phyloP scores from a whole-genome alignment of 805 yeast genomes.

The Kodamaea hsintzibuensis region DNA sequence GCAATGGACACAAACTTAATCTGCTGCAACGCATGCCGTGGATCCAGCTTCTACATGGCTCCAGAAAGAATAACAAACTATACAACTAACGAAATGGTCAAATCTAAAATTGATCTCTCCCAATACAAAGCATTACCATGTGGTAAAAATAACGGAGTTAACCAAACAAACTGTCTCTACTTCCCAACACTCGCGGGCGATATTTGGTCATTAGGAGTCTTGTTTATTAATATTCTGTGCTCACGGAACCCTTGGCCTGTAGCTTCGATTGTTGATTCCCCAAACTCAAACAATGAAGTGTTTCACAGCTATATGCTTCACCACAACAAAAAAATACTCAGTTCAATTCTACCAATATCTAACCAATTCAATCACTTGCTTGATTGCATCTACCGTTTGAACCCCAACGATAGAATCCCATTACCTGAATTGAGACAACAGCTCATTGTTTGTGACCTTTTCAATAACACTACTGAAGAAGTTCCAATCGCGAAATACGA shows the following conservation, averaged over 20 bases:
- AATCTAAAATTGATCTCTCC: slow-evolving; percentile 30
- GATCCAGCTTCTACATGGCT: slow-evolving; percentile 89
- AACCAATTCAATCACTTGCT: slow-evolving; percentile 57
- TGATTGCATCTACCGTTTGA: slow-evolving; percentile 41
- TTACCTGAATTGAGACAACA: slow-evolving; percentile 42
- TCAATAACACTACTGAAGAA: slow-evolving; percentile 18
- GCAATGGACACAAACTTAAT: slow-evolving; percentile 62
- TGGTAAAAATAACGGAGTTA: slow-evolving; percentile 14
- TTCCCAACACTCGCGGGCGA: slow-evolving; percentile 79
- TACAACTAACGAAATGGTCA: slow-evolving; percentile 29
- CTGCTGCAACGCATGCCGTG: slow-evolving; percentile 76
- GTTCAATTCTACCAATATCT: slow-evolving; percentile 73
- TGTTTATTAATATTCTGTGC: slow-evolving; percentile 76
- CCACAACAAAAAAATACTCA: slow-evolving; percentile 47
- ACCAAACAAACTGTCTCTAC: slow-evolving; percentile 29
- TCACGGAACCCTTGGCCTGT: slow-evolving; percentile 90
- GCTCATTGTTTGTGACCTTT: slow-evolving; percentile 35
- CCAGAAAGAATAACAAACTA: slow-evolving; percentile 73
- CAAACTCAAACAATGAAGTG: slow-evolving; percentile 41
- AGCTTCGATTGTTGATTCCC: slow-evolving; percentile 58
- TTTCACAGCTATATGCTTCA: slow-evolving; percentile 63
- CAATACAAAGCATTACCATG: slow-evolving; percentile 21
- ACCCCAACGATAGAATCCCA: slow-evolving; percentile 50
- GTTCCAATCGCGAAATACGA: neutral
- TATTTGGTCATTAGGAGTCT: slow-evolving; percentile 84